A percentile compares a stretch with the other conserved stretches of the same genome.
Evolutionary conservation across 179 eudicot genomes (phyloP).

Genomic region (Actinidia chinensis): DNA sequence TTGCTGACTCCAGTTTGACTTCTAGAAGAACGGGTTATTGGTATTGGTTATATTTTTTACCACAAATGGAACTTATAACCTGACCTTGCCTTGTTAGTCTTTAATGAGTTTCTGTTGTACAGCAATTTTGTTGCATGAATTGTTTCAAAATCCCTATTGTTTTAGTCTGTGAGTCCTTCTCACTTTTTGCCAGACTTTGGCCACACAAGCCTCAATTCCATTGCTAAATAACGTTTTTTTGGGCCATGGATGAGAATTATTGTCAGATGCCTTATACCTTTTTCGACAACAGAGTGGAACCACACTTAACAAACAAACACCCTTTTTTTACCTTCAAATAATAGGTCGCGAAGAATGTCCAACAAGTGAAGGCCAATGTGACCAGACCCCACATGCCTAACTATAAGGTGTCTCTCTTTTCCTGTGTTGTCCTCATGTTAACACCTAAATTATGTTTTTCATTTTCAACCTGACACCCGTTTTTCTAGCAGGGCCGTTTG

Average conservation of each 20-base stretch:
- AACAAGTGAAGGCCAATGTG: conserved; percentile 31
- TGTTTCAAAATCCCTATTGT: not conserved
- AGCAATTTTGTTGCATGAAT: not conserved
- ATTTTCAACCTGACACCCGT: conserved; percentile 7
- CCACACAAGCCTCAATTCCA: not conserved
- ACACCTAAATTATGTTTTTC: not conserved
- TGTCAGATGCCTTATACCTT: not conserved
- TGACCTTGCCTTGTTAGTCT: not conserved
- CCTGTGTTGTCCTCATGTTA: not conserved
- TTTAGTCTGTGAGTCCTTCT: not conserved
- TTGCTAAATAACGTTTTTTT: not conserved
- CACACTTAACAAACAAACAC: not conserved
- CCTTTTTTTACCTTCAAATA: not conserved
- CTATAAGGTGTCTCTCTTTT: conserved; percentile 44
- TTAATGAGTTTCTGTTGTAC: not conserved
- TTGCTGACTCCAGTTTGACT: too few species aligned
- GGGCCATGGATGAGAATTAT: conserved; percentile 4
- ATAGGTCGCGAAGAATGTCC: conserved; percentile 60
- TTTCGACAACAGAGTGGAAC: not conserved
- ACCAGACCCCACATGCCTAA: conserved; percentile 36
- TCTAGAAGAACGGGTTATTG: not conserved
- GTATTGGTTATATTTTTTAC: not conserved
- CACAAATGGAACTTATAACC: not conserved
- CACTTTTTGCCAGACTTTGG: not conserved
- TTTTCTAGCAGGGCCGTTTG: conserved; percentile 49